phyloP scores from a whole-genome alignment of 306 rosid genomes.

The Quercus dentata region DNA sequence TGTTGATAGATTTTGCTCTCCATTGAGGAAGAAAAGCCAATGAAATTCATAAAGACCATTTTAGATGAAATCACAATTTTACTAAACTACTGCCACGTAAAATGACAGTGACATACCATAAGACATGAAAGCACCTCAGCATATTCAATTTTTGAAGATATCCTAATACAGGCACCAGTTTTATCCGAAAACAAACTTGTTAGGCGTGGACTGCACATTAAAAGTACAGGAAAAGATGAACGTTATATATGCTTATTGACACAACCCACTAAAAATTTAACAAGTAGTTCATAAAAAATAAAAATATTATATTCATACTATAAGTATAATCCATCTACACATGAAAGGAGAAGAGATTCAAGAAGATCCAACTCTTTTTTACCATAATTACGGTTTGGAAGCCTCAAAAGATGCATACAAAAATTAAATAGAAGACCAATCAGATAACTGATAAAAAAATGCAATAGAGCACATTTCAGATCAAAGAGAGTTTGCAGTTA shows the following conservation, averaged over 20 bases:
- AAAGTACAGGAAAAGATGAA: constrained; percentile 22
- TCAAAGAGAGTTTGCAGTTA: background rate
- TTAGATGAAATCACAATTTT: background rate
- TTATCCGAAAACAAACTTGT: constrained; percentile 48
- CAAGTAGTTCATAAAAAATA: background rate
- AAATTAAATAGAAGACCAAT: constrained; percentile 23
- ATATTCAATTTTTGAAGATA: constrained; percentile 70
- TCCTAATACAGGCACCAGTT: constrained; percentile 57
- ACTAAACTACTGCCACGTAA: constrained; percentile 5
- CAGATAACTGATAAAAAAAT: constrained; percentile 13
- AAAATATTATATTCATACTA: constrained; percentile 39
- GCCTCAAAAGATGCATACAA: constrained; percentile 33
- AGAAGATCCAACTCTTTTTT: constrained; percentile 72
- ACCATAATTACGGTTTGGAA: constrained; percentile 48
- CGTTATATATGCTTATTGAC: constrained; percentile 4
- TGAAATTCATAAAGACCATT: constrained; percentile 6
- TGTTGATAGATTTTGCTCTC: constrained; percentile 80
- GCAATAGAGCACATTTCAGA: background rate
- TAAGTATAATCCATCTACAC: constrained; percentile 43
- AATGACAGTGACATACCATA: constrained; percentile 1
- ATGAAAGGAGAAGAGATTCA: constrained; percentile 53
- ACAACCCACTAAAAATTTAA: constrained; percentile 10
- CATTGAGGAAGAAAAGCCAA: constrained; percentile 87
- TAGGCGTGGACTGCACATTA: constrained; percentile 45
- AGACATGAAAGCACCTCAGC: constrained; percentile 54